Evolutionary conservation across 2,329 filamentous ascomycete genomes (phyloP).

Genomic region (Fusarium brachygibbosum): DNA sequence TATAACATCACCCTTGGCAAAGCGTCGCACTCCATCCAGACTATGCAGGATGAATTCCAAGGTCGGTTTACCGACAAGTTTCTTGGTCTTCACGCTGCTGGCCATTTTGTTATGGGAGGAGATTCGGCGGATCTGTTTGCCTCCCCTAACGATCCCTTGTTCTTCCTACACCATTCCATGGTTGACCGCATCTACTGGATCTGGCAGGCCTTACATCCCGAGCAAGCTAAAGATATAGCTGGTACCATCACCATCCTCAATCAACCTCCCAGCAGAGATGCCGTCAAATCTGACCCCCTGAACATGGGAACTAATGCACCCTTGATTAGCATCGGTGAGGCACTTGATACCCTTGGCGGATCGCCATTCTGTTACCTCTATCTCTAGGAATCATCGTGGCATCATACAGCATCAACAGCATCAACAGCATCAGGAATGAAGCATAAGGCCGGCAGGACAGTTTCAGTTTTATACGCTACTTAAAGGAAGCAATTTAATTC

Average conservation of each 20-base stretch:
- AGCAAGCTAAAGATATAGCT: conserved; percentile 1
- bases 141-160: conserved; percentile 10
- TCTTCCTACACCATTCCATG: conserved; percentile 22
- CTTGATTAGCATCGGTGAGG: neutral
- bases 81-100: conserved; percentile 9
- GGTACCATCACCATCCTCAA: conserved; percentile 19
- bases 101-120: conserved; percentile 12
- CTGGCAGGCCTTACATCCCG: conserved; percentile 15
- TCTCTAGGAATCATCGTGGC: neutral
- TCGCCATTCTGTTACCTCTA: conserved; percentile 9
- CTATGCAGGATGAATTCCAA: conserved; percentile 24
- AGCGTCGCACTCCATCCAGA: neutral
- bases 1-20: neutral
- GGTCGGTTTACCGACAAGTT: conserved; percentile 5
- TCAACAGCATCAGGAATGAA: too few relatives aligned
- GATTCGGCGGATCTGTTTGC: conserved; percentile 22
- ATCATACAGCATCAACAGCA: too few relatives aligned
- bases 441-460: too few relatives aligned
- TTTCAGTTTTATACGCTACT: too few relatives aligned
- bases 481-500: too few relatives aligned
- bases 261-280: conserved; percentile 4
- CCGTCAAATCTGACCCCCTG: conserved; percentile 5
- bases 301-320: conserved; percentile 12
- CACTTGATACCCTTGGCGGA: neutral
- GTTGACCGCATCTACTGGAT: conserved; percentile 19